Percentiles rank a stretch among this genome's conserved stretches.
These are phyloP conservation scores for Phoma herbarum DNA, from an alignment of 2,329 filamentous ascomycete species.

Conservation along the genomic window DNA sequence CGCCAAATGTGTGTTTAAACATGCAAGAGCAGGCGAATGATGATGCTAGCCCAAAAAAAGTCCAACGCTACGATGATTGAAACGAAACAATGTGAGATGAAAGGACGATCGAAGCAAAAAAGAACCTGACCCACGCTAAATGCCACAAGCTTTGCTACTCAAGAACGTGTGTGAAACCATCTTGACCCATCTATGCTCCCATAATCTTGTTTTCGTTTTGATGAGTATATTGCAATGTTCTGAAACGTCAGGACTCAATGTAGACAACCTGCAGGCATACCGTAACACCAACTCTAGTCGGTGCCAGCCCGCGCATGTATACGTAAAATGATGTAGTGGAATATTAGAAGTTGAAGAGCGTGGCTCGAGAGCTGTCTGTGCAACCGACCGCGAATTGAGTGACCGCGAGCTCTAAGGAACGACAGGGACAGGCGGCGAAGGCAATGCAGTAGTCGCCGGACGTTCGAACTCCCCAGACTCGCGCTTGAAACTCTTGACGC, in stretches of 20 bases:
- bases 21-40: slow-evolving; percentile 33
- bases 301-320: slow-evolving; percentile 40
- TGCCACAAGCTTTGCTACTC: slow-evolving; percentile 49
- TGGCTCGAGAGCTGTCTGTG: neutral
- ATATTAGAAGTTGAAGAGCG: neutral
- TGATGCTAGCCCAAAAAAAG: slow-evolving; percentile 27
- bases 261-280: slow-evolving; percentile 4
- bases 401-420: slow-evolving; percentile 20
- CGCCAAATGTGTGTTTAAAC: slow-evolving; percentile 37
- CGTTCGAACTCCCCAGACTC: slow-evolving; percentile 43
- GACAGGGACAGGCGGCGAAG: slow-evolving; percentile 31
- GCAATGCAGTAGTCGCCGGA: slow-evolving; percentile 26
- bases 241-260: slow-evolving; percentile 15
- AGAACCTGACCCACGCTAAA: slow-evolving; percentile 49
- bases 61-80: slow-evolving; percentile 43
- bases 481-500: slow-evolving; percentile 47
- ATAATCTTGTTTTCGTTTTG: slow-evolving; percentile 31
- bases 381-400: neutral
- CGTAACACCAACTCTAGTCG: slow-evolving; percentile 34
- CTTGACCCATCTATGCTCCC: slow-evolving; percentile 25
- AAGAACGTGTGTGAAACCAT: slow-evolving; percentile 23
- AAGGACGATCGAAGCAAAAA: slow-evolving; percentile 31
- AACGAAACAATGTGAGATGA: slow-evolving; percentile 30
- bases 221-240: slow-evolving; percentile 24
- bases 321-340: slow-evolving; percentile 18